phyloP scores from a whole-genome alignment of 2,329 filamentous ascomycete species.

The Periglandula ipomoeae region DNA sequence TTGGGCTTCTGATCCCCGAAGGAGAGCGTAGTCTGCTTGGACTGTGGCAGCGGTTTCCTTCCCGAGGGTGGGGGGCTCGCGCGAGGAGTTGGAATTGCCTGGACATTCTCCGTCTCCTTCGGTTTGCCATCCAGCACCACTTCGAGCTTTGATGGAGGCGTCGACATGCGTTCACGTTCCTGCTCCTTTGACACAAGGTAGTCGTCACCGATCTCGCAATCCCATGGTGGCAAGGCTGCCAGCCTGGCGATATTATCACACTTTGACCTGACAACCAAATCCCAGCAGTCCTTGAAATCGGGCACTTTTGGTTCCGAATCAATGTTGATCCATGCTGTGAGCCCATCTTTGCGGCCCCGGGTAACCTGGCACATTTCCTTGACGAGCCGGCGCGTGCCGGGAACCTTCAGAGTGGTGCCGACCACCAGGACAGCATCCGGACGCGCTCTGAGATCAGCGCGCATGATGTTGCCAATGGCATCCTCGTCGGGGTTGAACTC shows the following conservation, averaged over 20 bases:
- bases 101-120: slow-evolving; percentile 32
- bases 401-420: slow-evolving; percentile 91
- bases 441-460: slow-evolving; percentile 72
- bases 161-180: slow-evolving; percentile 28
- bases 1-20: slow-evolving; percentile 25
- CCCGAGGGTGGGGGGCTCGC: slow-evolving; percentile 46
- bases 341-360: slow-evolving; percentile 70
- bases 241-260: slow-evolving; percentile 80
- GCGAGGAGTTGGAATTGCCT: slow-evolving; percentile 48
- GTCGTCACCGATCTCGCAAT: slow-evolving; percentile 42
- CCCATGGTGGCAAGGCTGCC: slow-evolving; percentile 53
- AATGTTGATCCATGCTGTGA: slow-evolving; percentile 91
- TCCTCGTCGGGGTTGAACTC: slow-evolving; percentile 95
- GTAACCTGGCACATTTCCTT: slow-evolving; percentile 85
- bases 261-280: slow-evolving; percentile 76
- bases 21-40: slow-evolving; percentile 43
- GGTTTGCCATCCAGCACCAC: slow-evolving; percentile 22
- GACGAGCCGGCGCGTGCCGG: slow-evolving; percentile 80
- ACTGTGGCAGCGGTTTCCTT: slow-evolving; percentile 28
- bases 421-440: slow-evolving; percentile 93
- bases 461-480: slow-evolving; percentile 85
- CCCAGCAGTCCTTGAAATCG: slow-evolving; percentile 89
- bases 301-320: slow-evolving; percentile 73
- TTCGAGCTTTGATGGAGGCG: slow-evolving; percentile 12
- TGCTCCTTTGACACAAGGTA: slow-evolving; percentile 37